phyloP scores from a whole-genome alignment of 2,329 filamentous ascomycete genomes.

The Magnaporthiopsis poae region DNA sequence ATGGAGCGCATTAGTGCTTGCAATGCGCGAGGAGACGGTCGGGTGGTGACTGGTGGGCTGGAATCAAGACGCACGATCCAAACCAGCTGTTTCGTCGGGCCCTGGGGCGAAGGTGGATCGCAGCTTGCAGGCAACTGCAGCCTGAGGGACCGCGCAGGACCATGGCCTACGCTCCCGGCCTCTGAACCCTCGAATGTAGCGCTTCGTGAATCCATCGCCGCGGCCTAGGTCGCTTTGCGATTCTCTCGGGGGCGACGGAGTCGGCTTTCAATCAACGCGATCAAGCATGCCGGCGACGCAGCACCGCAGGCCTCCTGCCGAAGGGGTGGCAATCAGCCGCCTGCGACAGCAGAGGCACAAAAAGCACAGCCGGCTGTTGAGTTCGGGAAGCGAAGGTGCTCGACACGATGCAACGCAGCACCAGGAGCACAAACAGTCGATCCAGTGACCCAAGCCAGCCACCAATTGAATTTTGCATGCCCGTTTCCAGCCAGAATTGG shows the following conservation, averaged over 20 bases:
- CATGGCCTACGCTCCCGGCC: conserved; percentile 2
- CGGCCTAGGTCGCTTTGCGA: background rate
- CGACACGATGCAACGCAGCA: background rate
- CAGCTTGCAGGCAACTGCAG: conserved; percentile 70
- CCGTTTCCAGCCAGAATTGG: background rate
- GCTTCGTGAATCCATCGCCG: conserved; percentile 4
- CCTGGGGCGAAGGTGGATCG: conserved; percentile 66
- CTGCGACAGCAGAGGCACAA: background rate
- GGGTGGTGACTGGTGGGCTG: background rate
- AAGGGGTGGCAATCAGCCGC: background rate
- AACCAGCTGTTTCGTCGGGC: conserved; percentile 64
- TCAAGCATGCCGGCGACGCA: background rate
- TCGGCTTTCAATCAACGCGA: background rate
- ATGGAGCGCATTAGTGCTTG: conserved; percentile 1
- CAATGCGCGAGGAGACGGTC: conserved; percentile 7
- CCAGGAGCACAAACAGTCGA: background rate
- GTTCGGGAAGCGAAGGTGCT: background rate
- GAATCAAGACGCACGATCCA: conserved; percentile 61
- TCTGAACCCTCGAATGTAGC: conserved; percentile 5
- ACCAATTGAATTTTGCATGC: background rate
- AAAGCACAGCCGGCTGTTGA: background rate
- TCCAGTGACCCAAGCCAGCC: background rate
- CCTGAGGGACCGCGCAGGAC: background rate
- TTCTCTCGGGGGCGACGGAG: background rate
- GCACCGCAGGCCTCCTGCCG: background rate